These are phyloP conservation scores for Penicillium decumbens DNA, from an alignment of 2,329 filamentous ascomycete genomes.

Conservation along the genomic window DNA sequence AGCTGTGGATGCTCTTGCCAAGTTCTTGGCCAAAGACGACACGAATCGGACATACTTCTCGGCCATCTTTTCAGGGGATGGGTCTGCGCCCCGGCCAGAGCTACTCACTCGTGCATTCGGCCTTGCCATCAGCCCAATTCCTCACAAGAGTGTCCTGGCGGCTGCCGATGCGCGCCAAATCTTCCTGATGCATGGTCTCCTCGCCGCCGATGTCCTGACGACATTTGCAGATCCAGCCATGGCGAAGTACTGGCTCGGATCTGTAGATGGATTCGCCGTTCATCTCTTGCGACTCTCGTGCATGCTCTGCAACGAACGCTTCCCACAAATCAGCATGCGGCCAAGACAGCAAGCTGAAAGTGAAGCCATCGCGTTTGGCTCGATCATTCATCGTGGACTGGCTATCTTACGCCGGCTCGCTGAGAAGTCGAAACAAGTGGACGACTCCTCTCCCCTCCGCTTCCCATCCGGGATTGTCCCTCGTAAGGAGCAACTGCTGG, in stretches of 20 bases:
- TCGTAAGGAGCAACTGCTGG: slow-evolving; percentile 62
- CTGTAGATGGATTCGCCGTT: slow-evolving; percentile 76
- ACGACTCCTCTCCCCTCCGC: slow-evolving; percentile 48
- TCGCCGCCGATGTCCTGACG: slow-evolving; percentile 83
- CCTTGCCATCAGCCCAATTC: slow-evolving; percentile 77
- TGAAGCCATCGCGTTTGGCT: slow-evolving; percentile 41
- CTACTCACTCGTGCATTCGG: slow-evolving; percentile 83
- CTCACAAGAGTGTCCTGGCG: slow-evolving; percentile 62
- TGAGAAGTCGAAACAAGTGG: slow-evolving; percentile 58
- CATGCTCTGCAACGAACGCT: slow-evolving; percentile 62
- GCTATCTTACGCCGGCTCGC: slow-evolving; percentile 63
- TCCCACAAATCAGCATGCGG: slow-evolving; percentile 38
- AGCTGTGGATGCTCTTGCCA: slow-evolving; percentile 84
- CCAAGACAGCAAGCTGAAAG: slow-evolving; percentile 39
- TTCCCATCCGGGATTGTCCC: slow-evolving; percentile 62
- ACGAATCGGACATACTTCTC: slow-evolving; percentile 85
- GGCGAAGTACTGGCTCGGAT: slow-evolving; percentile 74
- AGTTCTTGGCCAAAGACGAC: slow-evolving; percentile 86
- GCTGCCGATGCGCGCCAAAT: slow-evolving; percentile 81
- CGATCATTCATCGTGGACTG: slow-evolving; percentile 63
- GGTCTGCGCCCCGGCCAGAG: slow-evolving; percentile 63
- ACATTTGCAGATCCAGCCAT: slow-evolving; percentile 69
- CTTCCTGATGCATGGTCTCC: slow-evolving; percentile 82
- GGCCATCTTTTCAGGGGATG: slow-evolving; percentile 71
- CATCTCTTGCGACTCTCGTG: slow-evolving; percentile 73